phyloP scores from a whole-genome alignment of 192 early-diverging fungal species.

The Pilaira anomala region DNA sequence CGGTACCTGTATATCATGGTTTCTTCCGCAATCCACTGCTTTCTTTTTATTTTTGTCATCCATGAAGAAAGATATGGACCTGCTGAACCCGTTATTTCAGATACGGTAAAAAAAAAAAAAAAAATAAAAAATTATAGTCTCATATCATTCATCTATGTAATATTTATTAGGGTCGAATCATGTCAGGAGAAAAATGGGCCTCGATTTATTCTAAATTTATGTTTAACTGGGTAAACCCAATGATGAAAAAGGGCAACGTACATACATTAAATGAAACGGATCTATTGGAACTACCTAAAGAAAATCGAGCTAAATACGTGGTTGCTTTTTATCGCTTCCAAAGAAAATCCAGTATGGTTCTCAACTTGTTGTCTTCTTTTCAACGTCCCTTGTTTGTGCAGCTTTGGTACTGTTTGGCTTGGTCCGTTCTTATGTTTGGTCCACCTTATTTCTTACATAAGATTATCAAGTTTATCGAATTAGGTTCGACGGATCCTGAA shows the following conservation, averaged over 20 bases:
- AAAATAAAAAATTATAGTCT: background rate
- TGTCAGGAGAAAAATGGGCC: constrained; percentile 32
- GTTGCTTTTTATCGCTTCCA: constrained; percentile 21
- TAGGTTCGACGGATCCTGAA: constrained; percentile 29
- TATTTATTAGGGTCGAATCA: constrained; percentile 31
- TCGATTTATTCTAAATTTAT: constrained; percentile 34
- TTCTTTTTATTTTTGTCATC: constrained; percentile 12
- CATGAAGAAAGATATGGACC: constrained; percentile 22
- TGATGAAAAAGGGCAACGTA: constrained; percentile 47
- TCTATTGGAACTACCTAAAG: constrained; percentile 45
- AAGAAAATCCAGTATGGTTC: background rate
- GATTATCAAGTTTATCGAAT: constrained; percentile 51
- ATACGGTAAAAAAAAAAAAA: constrained; percentile 27
- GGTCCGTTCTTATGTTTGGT: constrained; percentile 39
- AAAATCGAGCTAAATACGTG: constrained; percentile 40
- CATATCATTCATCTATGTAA: constrained; percentile 15
- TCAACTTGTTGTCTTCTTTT: constrained; percentile 17
- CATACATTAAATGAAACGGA: constrained; percentile 47
- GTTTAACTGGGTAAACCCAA: constrained; percentile 52
- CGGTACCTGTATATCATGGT: constrained; percentile 19
- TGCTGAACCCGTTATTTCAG: background rate
- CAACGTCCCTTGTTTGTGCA: constrained; percentile 43
- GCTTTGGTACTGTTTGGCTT: constrained; percentile 15
- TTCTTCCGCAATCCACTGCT: constrained; percentile 1
- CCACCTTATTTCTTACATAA: constrained; percentile 57